Base-by-base conservation (phyloP, 768 basidiomycete species). In the Pulveroboletus frians region DNA sequence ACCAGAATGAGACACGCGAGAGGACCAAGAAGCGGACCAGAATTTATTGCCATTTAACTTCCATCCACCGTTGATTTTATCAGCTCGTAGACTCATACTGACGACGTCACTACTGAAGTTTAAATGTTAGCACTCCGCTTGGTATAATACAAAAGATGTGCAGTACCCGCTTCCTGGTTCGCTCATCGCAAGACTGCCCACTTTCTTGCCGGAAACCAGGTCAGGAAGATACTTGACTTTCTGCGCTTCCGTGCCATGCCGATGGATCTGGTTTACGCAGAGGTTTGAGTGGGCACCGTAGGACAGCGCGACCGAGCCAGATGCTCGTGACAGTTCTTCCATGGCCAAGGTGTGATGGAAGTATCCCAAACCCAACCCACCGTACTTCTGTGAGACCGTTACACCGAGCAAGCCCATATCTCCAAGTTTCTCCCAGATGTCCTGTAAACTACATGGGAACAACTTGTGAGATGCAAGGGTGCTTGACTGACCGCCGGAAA, bases 101-200 rank as follows among this genome's bases (percentile, higher is more conserved):
- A 96, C 83, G n/a, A 97, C 93, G 69, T 97, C 93, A 61, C 90
- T 92, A 49, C 66, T 67, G 38, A 36, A 39, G 35, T 4, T 36
- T 30, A 43, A 18, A 15, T 4, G 37, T 63, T 17, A 53, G 31
- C 2, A 39, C 9, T 21, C 6, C 8, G 13, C 5, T 30, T 3
- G 40, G 26, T 34, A 7, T 23, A 14, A 39, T 18, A 26, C 31
- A 26, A 43, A 20, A 14, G 41, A 34, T 17, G 27, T 21, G 31
- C 49, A 34, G 27, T 45, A 69, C 66, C 94, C 94, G 58, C 85
- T 84, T 14, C 88, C 91, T 2, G 86, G 77, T 72, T 97, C 94
- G 58, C 88, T 91, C 94, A 97, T 97, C 2, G 94, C 94, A 52
- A 97, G 73, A 57, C 88, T 84, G 34, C 94, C 94, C 27, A 97